phyloP scores from a whole-genome alignment of 352 stramenopile genomes.

The Globisporangium acanthophoron region DNA sequence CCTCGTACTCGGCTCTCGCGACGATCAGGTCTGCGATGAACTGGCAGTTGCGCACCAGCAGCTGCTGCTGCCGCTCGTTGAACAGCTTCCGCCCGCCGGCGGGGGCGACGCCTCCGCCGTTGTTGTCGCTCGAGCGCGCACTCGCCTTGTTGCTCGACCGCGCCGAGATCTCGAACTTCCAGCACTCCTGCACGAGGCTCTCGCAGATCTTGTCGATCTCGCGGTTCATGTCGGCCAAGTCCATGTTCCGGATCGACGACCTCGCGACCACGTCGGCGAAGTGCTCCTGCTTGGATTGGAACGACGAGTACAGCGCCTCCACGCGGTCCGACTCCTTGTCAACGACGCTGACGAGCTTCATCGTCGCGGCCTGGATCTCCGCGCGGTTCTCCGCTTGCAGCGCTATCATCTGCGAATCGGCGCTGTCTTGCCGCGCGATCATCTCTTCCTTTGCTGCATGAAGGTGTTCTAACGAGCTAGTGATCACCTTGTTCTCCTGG shows the following conservation, averaged over 20 bases:
- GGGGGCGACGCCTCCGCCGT: conserved; percentile 20
- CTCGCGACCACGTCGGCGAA: conserved; percentile 72
- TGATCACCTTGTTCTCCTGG: conserved; percentile 46
- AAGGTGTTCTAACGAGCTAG: conserved; percentile 32
- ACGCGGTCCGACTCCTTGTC: conserved; percentile 80
- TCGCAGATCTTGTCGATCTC: conserved; percentile 78
- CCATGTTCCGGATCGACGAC: conserved; percentile 81
- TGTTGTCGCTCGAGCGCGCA: conserved; percentile 30
- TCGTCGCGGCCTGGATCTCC: conserved; percentile 62
- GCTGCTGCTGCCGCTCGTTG: conserved; percentile 76
- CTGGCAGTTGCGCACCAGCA: conserved; percentile 73
- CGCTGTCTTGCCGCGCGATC: conserved; percentile 40
- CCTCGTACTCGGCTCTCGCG: conserved; percentile 69
- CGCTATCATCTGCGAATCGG: conserved; percentile 58
- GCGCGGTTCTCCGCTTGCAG: conserved; percentile 67
- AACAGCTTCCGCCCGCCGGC: conserved; percentile 49
- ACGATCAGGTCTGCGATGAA: conserved; percentile 79
- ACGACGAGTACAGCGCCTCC: conserved; percentile 72
- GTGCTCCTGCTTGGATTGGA: conserved; percentile 78
- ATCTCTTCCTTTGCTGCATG: conserved; percentile 48
- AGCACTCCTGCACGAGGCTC: conserved; percentile 78
- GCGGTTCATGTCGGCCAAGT: conserved; percentile 68
- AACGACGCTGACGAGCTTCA: conserved; percentile 59
- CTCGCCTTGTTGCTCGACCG: conserved; percentile 47
- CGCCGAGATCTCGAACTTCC: conserved; percentile 83